Base-by-base conservation (phyloP, 2,329 filamentous ascomycete genomes). In the Colletotrichum sp. region DNA sequence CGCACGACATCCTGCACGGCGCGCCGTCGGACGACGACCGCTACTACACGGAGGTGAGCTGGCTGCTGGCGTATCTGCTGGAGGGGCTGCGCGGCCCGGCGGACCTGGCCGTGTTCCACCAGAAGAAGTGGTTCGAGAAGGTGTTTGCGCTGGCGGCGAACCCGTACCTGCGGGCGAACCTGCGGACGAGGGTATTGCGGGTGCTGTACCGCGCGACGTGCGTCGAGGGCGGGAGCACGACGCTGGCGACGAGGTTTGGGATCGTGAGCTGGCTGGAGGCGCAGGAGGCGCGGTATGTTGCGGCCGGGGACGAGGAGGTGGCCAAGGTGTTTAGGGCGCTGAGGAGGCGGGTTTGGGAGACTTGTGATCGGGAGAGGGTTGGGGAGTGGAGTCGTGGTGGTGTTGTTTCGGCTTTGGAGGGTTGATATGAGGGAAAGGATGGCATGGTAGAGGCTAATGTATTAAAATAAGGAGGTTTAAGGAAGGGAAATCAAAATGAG, bases 161-260 rank as follows among this genome's bases (percentile, higher is more conserved):
- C 59, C 91, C 93, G 0, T 93, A 92, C 70, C 88, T 95, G 76
- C 88, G 90, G 5, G 84, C 88, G 22, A 87, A 89, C 19, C 86
- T 93, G 19, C 91, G 92, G 75, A 91, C 90, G 69, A 92, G 93
- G 78, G 85, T 92, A 16, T 81, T 92, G 32, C 84, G 86, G 81
- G 89, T 97, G 27, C 79, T 98, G 19, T 93, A 93, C 80, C 90
- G 93, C 55, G 92, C 93, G 4, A 92, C 92, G 0, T 89, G 89
- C 62, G 90, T 96, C 36, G 90, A 92, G 34, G 92, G 91, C 2
- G 95, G 95, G 1, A 95, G 94, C 83, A 95, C 93, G 6, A 96
- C 94, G n/a, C 87, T 98, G 62, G 89, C 95, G 49, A 98, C 95
- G 2, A 89, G 96, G 72, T 93, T 93, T 59, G 95, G 94, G 19